Evolutionary conservation across 2,329 filamentous ascomycete species (phyloP).

Genomic region (Arthroderma uncinatum): DNA sequence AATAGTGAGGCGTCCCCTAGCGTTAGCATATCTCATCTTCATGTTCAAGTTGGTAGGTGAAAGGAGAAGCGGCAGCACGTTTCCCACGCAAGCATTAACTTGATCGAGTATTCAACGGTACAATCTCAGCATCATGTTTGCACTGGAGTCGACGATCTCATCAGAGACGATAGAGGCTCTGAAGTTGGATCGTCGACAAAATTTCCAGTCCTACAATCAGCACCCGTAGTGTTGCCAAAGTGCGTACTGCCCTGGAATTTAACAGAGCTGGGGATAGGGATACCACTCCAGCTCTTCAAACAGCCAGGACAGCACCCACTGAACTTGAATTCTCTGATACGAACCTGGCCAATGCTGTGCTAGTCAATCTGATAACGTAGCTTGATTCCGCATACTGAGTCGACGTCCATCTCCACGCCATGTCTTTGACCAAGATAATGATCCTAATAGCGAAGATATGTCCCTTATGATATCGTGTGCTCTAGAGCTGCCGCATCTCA

Average conservation of each 20-base stretch:
- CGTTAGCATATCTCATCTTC: constrained; percentile 28
- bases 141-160: constrained; percentile 21
- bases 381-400: not conserved
- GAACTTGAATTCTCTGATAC: constrained; percentile 19
- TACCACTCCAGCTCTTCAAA: not conserved
- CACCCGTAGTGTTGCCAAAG: constrained; percentile 70
- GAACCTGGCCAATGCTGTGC: constrained; percentile 17
- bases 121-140: constrained; percentile 72
- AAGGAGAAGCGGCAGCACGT: constrained; percentile 74
- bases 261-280: constrained; percentile 6
- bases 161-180: constrained; percentile 13
- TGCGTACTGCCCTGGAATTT: constrained; percentile 11
- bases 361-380: not conserved
- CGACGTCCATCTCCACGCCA: not conserved
- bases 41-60: constrained; percentile 26
- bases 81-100: constrained; percentile 99
- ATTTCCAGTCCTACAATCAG: constrained; percentile 42
- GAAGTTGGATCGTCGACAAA: constrained; percentile 43
- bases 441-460: not conserved
- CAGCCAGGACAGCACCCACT: constrained; percentile 13
- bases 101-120: constrained; percentile 92
- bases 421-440: not conserved
- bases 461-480: not conserved
- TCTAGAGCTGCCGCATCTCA: constrained; percentile 51
- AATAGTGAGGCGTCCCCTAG: constrained; percentile 22